phyloP scores from a whole-genome alignment of 768 basidiomycete genomes.

The Neoboletus brunneissimus region DNA sequence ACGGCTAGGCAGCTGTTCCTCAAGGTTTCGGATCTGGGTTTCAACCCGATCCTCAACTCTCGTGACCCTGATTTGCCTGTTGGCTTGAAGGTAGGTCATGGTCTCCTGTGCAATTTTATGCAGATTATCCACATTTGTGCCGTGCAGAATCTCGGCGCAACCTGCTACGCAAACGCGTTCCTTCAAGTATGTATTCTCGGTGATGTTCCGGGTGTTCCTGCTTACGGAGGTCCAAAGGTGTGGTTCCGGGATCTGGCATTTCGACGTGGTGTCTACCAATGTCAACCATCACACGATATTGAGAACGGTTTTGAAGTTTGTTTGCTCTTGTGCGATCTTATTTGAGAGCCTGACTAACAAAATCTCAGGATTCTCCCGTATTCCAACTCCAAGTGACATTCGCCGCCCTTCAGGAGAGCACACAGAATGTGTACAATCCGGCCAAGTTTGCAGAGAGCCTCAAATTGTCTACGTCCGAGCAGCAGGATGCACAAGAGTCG shows the following conservation, averaged over 20 bases:
- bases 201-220: not conserved
- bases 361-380: slow-evolving; percentile 65
- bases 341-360: not conserved
- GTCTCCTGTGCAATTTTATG: not conserved
- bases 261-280: slow-evolving; percentile 78
- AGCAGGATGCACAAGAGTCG: slow-evolving; percentile 97
- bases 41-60: slow-evolving; percentile 49
- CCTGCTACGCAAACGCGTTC: slow-evolving; percentile 95
- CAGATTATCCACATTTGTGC: slow-evolving; percentile 1
- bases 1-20: slow-evolving; percentile 50
- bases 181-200: slow-evolving; percentile 58
- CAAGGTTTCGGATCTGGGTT: slow-evolving; percentile 49
- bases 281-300: slow-evolving; percentile 54
- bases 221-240: slow-evolving; percentile 47
- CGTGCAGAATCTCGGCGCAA: slow-evolving; percentile 87
- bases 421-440: slow-evolving; percentile 75
- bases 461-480: slow-evolving; percentile 75
- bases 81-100: slow-evolving; percentile 62
- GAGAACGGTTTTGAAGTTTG: slow-evolving; percentile 44
- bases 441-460: slow-evolving; percentile 81
- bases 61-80: slow-evolving; percentile 62
- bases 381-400: slow-evolving; percentile 80
- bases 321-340: slow-evolving; percentile 1
- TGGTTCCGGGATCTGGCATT: slow-evolving; percentile 90
- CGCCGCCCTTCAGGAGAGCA: slow-evolving; percentile 78